These are phyloP conservation scores for Ceratocystis eucalypticola DNA, from an alignment of 2,329 filamentous ascomycete genomes.

Conservation along the genomic window DNA sequence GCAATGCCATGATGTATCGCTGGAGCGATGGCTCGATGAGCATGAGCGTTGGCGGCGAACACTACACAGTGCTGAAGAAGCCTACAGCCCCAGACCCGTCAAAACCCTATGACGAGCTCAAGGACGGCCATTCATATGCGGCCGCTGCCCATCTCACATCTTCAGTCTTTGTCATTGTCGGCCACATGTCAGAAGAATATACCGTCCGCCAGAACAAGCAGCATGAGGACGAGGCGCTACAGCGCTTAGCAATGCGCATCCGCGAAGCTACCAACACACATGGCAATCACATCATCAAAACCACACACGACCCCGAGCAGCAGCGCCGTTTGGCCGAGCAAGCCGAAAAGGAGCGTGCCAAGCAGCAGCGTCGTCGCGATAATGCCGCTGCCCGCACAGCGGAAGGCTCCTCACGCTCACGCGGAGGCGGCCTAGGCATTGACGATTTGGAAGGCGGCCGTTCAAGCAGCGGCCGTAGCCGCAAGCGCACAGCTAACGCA, in stretches of 20 bases:
- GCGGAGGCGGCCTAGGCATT: slow-evolving; percentile 48
- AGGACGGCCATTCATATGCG: slow-evolving; percentile 65
- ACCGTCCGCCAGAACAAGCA: slow-evolving; percentile 53
- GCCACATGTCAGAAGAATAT: slow-evolving; percentile 62
- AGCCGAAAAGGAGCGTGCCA: slow-evolving; percentile 59
- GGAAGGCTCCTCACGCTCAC: slow-evolving; percentile 36
- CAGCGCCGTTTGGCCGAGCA: slow-evolving; percentile 60
- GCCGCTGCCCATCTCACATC: slow-evolving; percentile 56
- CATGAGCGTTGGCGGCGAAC: slow-evolving; percentile 58
- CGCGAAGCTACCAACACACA: slow-evolving; percentile 45
- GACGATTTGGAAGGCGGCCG: slow-evolving; percentile 52
- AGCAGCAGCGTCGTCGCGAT: slow-evolving; percentile 51
- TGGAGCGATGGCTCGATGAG: slow-evolving; percentile 73
- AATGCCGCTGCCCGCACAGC: slow-evolving; percentile 52
- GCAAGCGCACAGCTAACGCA: slow-evolving; percentile 39
- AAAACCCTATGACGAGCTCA: slow-evolving; percentile 49
- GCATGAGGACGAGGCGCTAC: slow-evolving; percentile 57
- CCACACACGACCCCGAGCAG: slow-evolving; percentile 61
- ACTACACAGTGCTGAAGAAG: slow-evolving; percentile 63
- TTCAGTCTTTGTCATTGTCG: slow-evolving; percentile 56
- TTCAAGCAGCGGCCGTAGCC: slow-evolving; percentile 35
- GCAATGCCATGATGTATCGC: slow-evolving; percentile 59
- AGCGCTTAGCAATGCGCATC: slow-evolving; percentile 53
- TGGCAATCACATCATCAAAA: slow-evolving; percentile 53
- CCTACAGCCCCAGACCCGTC: slow-evolving; percentile 47